Base-by-base conservation (phyloP, 495 filamentous ascomycete species). In the Penicillium herquei region DNA sequence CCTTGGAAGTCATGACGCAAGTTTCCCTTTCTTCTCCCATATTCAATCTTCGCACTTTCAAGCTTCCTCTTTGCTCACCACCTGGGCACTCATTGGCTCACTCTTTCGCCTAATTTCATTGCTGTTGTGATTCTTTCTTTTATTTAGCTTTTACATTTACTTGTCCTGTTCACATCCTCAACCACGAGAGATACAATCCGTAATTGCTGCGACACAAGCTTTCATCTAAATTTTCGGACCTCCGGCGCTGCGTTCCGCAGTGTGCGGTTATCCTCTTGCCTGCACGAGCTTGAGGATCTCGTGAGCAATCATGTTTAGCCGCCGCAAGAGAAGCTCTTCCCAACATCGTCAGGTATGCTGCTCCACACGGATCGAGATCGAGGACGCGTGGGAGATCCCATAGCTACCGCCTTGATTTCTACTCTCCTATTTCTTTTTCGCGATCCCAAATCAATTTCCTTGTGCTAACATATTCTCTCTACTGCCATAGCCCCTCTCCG, bases 311-410 rank as follows among this genome's bases (percentile, higher is more conserved):
- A 84, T 84, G 80, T 83, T 84, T 57, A 68, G 73, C 52, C 77
- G 76, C 63, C 66, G 67, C 61, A 82, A 78, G 70, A 80, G 77
- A 57, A 68, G 65, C 68, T 70, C 76, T 39, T 73, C 71, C 18
- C 78, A 80, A 59, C 81, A 82, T 66, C 79, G 34, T 37, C 34
- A 81, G 66, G 81, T 85, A 64, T 35, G 78, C 73, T 64, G 21
- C 21, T 26, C 21, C 21, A 4, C 21, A 26, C 21, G 4, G 21
- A 26, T 26, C 21, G 21, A 26, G 21, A 26, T 26, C 21, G 21
- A 26, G 21, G 21, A 26, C 2, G 21, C 21, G 21, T 26, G 21
- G 21, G 21, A 26, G 1, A 26, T 26, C 21, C 2, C 21, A 4
- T 26, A 26, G 2, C 21, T 26, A 26, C 4, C 21, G 21, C 21